Evolutionary conservation across 1,139 yeast species (phyloP), one percentile per base, ranked within the genome.

Genomic region (Hanseniaspora gamundiae): DNA sequence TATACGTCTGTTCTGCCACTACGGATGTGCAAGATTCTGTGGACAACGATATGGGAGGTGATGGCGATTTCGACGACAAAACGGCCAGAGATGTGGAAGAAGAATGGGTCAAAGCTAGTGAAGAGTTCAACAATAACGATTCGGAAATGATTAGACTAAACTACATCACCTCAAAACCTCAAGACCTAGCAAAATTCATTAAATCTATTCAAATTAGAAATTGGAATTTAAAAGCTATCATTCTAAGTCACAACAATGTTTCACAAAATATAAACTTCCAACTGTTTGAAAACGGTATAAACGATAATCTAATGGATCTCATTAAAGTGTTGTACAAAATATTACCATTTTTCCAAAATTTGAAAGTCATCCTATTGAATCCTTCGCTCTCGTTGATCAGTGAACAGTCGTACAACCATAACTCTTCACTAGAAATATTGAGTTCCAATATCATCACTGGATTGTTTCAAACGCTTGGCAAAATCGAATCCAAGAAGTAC

Each of bases 1-100:
- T 61, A 4, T 59, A 58, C 40, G 52, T 60, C 10, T 59, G 64
- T 43, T 55, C 61, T 7, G 51, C 17, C 24, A 17, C 24, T 24
- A 14, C 5, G 7, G 13, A 11, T 40, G 14, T 31, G 13, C 10
- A 14, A 21, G 35, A 17, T 28, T 22, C 10, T 19, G 39, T 30
- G n/a, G 13, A 22, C n/a, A 5, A 17, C n/a, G n/a, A 13, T 11
- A 16, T 9, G 16, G 33, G 29, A 1, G 35, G 20, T 16, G 33
- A 21, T 10, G 30, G 19, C 17, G 35, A 31, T 16, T 35, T 28
- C 9, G 17, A 24, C 9, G 24, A 29, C 13, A 38, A 21, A 9
- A 38, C 21, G 28, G 39, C 42, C n/a, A 24, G 43, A 31, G 46
- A 38, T 6, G 43, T 40, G 11, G 46, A 44, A 20, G 46, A 44